phyloP scores from a whole-genome alignment of 192 early-diverging fungal genomes.

The Coemansia sp. region DNA sequence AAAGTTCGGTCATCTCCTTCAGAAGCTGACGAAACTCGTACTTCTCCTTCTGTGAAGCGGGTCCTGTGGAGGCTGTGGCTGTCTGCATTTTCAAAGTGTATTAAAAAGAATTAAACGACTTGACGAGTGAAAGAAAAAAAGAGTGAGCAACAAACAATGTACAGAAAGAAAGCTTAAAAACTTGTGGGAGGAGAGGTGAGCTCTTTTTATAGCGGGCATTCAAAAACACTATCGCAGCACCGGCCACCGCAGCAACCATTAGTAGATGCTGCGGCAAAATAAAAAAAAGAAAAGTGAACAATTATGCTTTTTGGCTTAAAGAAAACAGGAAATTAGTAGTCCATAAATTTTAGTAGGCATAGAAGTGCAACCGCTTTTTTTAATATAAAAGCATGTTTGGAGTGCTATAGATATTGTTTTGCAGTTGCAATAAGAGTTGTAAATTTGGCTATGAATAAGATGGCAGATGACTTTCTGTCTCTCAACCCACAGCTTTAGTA shows the following conservation, averaged over 20 bases:
- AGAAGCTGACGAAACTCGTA: constrained; percentile 27
- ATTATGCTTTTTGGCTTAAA: too few relatives aligned
- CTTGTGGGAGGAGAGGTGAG: too few relatives aligned
- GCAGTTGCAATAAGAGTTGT: too few relatives aligned
- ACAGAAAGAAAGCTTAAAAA: background rate
- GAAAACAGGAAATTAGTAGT: background rate
- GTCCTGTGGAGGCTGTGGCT: constrained; percentile 1
- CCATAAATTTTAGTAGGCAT: background rate
- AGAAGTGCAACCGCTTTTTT: background rate
- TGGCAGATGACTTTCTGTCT: too few relatives aligned
- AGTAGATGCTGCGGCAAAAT: background rate
- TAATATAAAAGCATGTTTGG: too few relatives aligned
- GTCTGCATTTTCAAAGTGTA: background rate
- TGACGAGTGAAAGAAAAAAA: background rate
- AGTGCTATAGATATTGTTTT: too few relatives aligned
- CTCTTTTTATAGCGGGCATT: too few relatives aligned
- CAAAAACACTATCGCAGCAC: too few relatives aligned
- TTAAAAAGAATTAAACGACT: background rate
- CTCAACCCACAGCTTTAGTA: too few relatives aligned
- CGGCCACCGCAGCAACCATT: constrained; percentile 1
- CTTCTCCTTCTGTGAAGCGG: constrained; percentile 25
- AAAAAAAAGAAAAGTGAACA: background rate
- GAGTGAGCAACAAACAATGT: background rate
- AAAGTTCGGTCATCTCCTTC: constrained; percentile 23
- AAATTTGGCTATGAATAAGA: too few relatives aligned